A percentile compares a stretch with the other conserved stretches of the same genome.
phyloP scores from a whole-genome alignment of 2,329 filamentous ascomycete genomes.

The Cladorrhinum sp. region DNA sequence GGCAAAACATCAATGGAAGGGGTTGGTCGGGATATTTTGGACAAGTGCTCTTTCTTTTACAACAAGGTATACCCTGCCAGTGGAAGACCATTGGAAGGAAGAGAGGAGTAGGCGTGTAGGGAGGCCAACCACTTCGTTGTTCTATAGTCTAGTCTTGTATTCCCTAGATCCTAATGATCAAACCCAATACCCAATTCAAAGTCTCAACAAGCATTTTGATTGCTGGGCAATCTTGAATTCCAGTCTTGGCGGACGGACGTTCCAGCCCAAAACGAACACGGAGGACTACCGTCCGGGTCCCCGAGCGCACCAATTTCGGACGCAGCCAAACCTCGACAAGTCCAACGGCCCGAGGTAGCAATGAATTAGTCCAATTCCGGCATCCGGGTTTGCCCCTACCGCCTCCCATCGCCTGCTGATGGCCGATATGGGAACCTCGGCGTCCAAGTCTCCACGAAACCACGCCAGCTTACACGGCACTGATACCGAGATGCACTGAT shows the following conservation, averaged over 20 bases:
- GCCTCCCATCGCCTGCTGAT: too few species aligned
- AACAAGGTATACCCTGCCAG: slow-evolving; percentile 9
- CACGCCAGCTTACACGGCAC: background rate
- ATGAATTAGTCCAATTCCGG: slow-evolving; percentile 20
- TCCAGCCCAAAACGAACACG: slow-evolving; percentile 10
- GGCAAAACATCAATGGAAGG: slow-evolving; percentile 26
- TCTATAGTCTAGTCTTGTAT: background rate
- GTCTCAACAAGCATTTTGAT: slow-evolving; percentile 3
- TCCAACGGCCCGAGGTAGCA: slow-evolving; percentile 12
- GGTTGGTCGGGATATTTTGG: slow-evolving; percentile 18
- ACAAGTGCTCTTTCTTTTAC: slow-evolving; percentile 17
- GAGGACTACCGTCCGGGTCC: slow-evolving; percentile 20
- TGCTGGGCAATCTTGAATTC: slow-evolving; percentile 2
- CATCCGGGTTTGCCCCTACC: slow-evolving; percentile 19
- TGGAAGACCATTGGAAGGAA: too few species aligned
- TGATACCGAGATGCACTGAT: background rate
- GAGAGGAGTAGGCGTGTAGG: background rate
- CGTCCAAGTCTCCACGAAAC: slow-evolving; percentile 7
- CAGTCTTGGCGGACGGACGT: slow-evolving; percentile 13
- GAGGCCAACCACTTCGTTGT: too few species aligned
- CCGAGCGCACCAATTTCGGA: slow-evolving; percentile 2
- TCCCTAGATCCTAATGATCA: background rate
- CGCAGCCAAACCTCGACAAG: background rate
- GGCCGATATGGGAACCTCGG: too few species aligned
- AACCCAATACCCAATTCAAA: background rate